Percentiles rank a stretch among this genome's conserved stretches.
phyloP scores from a whole-genome alignment of 371 early-diverging fungal species.

The Mortierella sp. region DNA sequence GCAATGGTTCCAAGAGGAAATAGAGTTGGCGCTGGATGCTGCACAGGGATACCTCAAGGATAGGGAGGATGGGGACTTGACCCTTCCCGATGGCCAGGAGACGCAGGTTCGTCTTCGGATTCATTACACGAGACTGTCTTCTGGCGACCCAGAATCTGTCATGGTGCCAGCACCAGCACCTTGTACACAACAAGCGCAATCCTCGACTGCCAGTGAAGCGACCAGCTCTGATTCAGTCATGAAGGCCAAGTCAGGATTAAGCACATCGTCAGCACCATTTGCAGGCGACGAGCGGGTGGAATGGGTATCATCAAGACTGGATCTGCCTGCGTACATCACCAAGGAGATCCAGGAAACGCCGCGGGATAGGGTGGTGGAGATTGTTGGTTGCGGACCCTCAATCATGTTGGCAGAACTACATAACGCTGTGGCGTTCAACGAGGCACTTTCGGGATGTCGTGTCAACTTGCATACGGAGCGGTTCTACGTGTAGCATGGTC shows the following conservation, averaged over 20 bases:
- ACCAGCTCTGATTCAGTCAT: neutral
- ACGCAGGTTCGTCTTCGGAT: constrained; percentile 16
- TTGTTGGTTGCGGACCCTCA: constrained; percentile 47
- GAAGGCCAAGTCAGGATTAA: constrained; percentile 7
- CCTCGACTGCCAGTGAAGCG: neutral
- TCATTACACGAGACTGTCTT: constrained; percentile 12
- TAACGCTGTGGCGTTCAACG: constrained; percentile 33
- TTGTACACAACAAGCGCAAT: neutral
- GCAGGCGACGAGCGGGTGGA: constrained; percentile 39
- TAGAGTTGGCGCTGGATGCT: constrained; percentile 48
- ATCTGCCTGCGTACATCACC: constrained; percentile 20
- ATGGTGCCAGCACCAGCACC: constrained; percentile 3
- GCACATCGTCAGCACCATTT: constrained; percentile 38
- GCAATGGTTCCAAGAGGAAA: constrained; percentile 62
- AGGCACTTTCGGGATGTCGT: constrained; percentile 37
- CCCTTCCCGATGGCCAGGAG: constrained; percentile 14
- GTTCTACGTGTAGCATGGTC: constrained; percentile 26
- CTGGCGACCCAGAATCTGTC: constrained; percentile 24
- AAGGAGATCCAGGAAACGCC: constrained; percentile 25
- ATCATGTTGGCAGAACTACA: constrained; percentile 41
- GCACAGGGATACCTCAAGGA: constrained; percentile 31
- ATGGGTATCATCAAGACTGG: constrained; percentile 27
- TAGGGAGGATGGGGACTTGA: constrained; percentile 31
- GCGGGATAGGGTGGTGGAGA: constrained; percentile 23
- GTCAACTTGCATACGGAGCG: constrained; percentile 46